A percentile compares a stretch with the other conserved stretches of the same genome.
Conservation (phyloP, 1,284 basidiomycete genomes). For the Ustilago trichophora region DNA sequence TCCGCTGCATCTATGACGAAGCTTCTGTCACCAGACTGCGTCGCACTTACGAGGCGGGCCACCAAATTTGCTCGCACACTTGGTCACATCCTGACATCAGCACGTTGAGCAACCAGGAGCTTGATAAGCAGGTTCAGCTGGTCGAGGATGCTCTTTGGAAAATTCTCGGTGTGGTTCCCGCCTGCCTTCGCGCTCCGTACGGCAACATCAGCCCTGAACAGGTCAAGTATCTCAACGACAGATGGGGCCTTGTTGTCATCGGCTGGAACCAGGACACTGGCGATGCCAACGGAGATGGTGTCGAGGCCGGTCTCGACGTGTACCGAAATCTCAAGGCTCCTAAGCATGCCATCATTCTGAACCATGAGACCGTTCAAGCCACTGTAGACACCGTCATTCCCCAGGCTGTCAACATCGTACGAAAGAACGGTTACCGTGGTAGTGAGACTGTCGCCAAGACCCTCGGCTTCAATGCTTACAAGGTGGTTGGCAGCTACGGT, state of each 20-base stretch:
- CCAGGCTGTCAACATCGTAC: slow-evolving; percentile 46
- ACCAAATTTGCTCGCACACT: slow-evolving; percentile 57
- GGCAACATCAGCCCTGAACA: slow-evolving; percentile 41
- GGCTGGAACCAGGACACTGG: slow-evolving; percentile 50
- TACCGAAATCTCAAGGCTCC: slow-evolving; percentile 43
- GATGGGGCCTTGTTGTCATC: slow-evolving; percentile 47
- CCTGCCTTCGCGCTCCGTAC: slow-evolving; percentile 55
- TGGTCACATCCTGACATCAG: slow-evolving; percentile 50
- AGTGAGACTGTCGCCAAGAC: slow-evolving; percentile 38
- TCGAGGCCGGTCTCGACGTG: slow-evolving; percentile 26
- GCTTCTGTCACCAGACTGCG: slow-evolving; percentile 19
- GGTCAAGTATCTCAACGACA: slow-evolving; percentile 49
- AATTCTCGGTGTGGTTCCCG: slow-evolving; percentile 54
- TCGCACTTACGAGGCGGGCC: slow-evolving; percentile 33
- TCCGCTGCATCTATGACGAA: slow-evolving; percentile 47
- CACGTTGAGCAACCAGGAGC: slow-evolving; percentile 35
- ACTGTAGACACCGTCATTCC: slow-evolving; percentile 48
- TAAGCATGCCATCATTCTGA: slow-evolving; percentile 50
- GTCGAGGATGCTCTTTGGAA: slow-evolving; percentile 57
- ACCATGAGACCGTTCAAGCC: slow-evolving; percentile 55
- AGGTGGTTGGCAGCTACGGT: slow-evolving; percentile 34
- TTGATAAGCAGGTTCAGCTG: slow-evolving; percentile 52
- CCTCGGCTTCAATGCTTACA: slow-evolving; percentile 54
- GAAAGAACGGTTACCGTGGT: slow-evolving; percentile 49
- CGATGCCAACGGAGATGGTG: slow-evolving; percentile 43